Evolutionary conservation across 352 stramenopile species (phyloP).

Genomic region (Pythium aristosporum): DNA sequence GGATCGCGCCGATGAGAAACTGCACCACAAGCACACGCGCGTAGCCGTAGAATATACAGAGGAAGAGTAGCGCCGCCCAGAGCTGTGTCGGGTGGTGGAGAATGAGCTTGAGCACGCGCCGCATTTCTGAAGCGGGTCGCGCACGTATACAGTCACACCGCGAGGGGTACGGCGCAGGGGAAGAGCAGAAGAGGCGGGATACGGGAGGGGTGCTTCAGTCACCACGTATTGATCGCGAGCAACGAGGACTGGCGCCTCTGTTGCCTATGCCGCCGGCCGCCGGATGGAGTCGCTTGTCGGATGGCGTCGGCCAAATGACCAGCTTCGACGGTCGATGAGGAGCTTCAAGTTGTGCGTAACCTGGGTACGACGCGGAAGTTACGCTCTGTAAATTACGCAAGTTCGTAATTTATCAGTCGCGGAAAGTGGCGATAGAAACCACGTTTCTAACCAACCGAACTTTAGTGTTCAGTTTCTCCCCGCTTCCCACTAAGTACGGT

Average conservation of each 20-base stretch:
- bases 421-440: not conserved
- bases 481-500: constrained; percentile 1
- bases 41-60: constrained; percentile 68
- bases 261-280: constrained; percentile 8
- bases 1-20: constrained; percentile 40
- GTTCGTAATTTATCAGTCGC: not conserved
- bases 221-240: no score
- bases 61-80: constrained; percentile 41
- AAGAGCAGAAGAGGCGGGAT: not conserved
- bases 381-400: not conserved
- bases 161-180: not conserved
- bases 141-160: not conserved
- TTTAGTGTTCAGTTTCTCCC: constrained; percentile 2
- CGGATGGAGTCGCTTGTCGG: not conserved
- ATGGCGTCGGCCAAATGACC: constrained; percentile 2
- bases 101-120: constrained; percentile 48
- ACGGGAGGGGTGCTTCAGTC: no score
- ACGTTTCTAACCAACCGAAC: not conserved
- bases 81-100: constrained; percentile 64
- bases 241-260: no score
- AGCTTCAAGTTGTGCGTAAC: constrained; percentile 19
- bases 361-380: constrained; percentile 3
- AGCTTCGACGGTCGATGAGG: not conserved
- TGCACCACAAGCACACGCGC: constrained; percentile 67
- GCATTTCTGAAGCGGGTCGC: constrained; percentile 7